Evolutionary conservation across 208 protist species (phyloP).

Genomic region (Leishmania aethiopica): DNA sequence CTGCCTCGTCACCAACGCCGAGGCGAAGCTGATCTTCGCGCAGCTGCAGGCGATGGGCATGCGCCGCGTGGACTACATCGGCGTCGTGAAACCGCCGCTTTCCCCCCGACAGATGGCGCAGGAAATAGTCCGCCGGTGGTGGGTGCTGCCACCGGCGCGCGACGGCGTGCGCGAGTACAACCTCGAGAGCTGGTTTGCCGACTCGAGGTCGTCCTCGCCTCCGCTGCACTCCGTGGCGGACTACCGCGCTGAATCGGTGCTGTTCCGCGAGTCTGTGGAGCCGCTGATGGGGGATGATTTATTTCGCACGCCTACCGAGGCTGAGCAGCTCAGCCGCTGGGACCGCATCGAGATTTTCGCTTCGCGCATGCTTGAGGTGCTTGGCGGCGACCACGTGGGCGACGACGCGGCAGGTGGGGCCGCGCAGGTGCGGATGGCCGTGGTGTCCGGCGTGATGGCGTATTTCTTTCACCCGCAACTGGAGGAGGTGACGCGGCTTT

Average conservation of each 20-base stretch:
- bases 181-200: slow-evolving; percentile 3
- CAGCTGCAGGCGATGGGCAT: slow-evolving; percentile 2
- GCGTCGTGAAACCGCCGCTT: neutral
- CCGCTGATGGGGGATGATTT: neutral
- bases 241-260: neutral
- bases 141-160: neutral
- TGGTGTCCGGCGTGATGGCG: slow-evolving; percentile 14
- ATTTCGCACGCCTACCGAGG: neutral
- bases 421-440: neutral
- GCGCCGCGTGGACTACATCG: neutral
- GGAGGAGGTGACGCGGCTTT: slow-evolving; percentile 20
- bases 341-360: neutral
- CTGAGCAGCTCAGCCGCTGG: neutral
- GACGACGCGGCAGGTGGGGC: neutral
- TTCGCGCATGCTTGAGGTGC: slow-evolving; percentile 1
- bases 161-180: slow-evolving; percentile 2
- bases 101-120: neutral
- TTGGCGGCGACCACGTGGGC: neutral
- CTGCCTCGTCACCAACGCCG: slow-evolving; percentile 18
- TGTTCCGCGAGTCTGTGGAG: neutral
- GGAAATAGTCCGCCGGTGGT: neutral
- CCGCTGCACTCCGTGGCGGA: neutral
- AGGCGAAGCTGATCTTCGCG: slow-evolving; percentile 8
- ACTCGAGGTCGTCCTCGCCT: neutral
- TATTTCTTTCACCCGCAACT: slow-evolving; percentile 14